A percentile compares a stretch with the other conserved stretches of the same genome.
Conservation (phyloP, 768 basidiomycete species). For the Phylloporus rhodoxanthus region DNA sequence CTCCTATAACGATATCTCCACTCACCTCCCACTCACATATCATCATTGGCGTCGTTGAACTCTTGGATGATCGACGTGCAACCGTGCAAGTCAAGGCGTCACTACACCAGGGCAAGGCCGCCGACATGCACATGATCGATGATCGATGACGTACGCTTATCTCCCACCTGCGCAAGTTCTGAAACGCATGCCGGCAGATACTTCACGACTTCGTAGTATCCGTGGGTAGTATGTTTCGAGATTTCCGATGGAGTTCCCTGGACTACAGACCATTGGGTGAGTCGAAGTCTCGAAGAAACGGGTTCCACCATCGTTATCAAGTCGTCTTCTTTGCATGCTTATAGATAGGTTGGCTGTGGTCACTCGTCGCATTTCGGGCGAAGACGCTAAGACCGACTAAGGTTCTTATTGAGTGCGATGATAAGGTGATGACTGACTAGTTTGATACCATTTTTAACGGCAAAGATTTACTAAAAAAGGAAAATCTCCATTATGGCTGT, state of each 20-base stretch:
- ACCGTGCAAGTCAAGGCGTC: no score
- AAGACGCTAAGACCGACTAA: background rate
- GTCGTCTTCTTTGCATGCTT: background rate
- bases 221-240: background rate
- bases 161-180: background rate
- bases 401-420: background rate
- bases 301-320: background rate
- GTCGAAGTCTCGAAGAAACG: background rate
- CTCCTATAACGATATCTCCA: no score
- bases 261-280: background rate
- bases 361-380: background rate
- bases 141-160: background rate
- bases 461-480: constrained; percentile 8
- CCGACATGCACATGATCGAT: background rate
- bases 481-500: constrained; percentile 18
- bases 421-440: no score
- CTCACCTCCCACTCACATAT: no score
- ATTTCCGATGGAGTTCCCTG: background rate
- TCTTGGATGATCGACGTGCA: no score
- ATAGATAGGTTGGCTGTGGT: background rate
- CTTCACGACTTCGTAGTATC: constrained; percentile 2
- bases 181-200: constrained; percentile 7
- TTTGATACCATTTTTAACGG: no score
- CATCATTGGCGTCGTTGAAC: no score
- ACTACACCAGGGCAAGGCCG: no score